These are phyloP conservation scores for Mycena crocata DNA, from an alignment of 768 basidiomycete genomes.

Conservation along the genomic window DNA sequence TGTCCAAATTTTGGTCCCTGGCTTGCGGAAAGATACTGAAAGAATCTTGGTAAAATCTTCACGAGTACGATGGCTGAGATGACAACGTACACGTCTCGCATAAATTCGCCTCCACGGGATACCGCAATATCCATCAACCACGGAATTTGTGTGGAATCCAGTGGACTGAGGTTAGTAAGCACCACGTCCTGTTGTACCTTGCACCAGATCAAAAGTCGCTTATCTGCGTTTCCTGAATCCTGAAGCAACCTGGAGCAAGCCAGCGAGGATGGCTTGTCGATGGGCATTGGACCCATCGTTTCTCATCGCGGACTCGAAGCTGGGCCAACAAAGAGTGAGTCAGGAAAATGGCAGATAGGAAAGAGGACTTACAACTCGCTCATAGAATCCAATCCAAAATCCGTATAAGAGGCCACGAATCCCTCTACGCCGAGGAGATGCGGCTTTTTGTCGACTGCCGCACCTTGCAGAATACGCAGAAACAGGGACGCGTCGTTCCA, in stretches of 20 bases:
- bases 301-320: conserved; percentile 7
- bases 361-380: conserved; percentile 24
- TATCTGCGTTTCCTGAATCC: conserved; percentile 9
- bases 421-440: conserved; percentile 21
- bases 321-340: neutral
- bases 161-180: conserved; percentile 10
- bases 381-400: conserved; percentile 26
- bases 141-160: conserved; percentile 14
- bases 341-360: neutral
- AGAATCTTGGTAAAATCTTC: neutral
- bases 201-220: conserved; percentile 16
- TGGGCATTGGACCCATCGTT: conserved; percentile 20
- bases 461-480: conserved; percentile 15
- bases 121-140: conserved; percentile 13
- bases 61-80: neutral
- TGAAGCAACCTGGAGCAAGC: conserved; percentile 4
- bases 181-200: conserved; percentile 4
- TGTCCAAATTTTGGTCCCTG: neutral
- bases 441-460: conserved; percentile 12
- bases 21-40: conserved; percentile 20
- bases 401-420: conserved; percentile 27
- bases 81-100: conserved; percentile 20
- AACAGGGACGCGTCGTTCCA: conserved; percentile 26
- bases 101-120: conserved; percentile 14
- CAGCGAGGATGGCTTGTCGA: conserved; percentile 10